These are phyloP conservation scores for Sisymbrium irio DNA, from an alignment of 345 rosid species.

Conservation along the genomic window DNA sequence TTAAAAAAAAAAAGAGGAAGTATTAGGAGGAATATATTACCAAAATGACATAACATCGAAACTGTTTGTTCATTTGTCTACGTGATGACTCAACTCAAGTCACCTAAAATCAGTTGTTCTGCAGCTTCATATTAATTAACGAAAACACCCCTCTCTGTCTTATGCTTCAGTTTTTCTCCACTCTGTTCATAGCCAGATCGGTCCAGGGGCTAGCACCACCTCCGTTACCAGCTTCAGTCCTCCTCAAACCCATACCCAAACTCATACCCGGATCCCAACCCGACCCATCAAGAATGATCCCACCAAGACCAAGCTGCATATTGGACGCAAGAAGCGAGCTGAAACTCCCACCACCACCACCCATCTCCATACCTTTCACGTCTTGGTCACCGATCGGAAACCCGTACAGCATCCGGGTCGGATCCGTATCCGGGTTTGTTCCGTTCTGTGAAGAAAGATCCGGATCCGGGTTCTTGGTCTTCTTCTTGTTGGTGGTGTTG, in stretches of 20 bases:
- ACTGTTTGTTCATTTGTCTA: slow-evolving; percentile 22
- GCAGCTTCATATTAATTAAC: slow-evolving; percentile 6
- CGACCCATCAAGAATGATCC: slow-evolving; percentile 31
- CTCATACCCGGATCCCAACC: slow-evolving; percentile 32
- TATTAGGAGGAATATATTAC: slow-evolving; percentile 19
- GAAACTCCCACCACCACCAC: slow-evolving; percentile 33
- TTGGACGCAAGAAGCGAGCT: slow-evolving; percentile 34
- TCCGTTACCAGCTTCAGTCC: slow-evolving; percentile 18
- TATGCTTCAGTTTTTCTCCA: slow-evolving; percentile 25
- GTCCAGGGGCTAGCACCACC: slow-evolving; percentile 30
- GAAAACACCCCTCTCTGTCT: slow-evolving; percentile 8
- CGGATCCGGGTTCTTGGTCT: slow-evolving; percentile 34
- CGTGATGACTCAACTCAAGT: slow-evolving; percentile 16
- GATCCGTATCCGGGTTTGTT: slow-evolving; percentile 13
- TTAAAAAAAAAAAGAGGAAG: neutral
- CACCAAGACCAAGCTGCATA: slow-evolving; percentile 39
- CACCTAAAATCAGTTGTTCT: slow-evolving; percentile 15
- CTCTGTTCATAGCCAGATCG: slow-evolving; percentile 36
- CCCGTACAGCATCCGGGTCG: slow-evolving; percentile 38
- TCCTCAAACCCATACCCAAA: slow-evolving; percentile 32
- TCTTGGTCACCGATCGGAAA: slow-evolving; percentile 37
- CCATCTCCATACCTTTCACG: slow-evolving; percentile 33
- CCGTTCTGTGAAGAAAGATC: neutral
- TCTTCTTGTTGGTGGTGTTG: slow-evolving; percentile 16
- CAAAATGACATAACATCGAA: slow-evolving; percentile 21